These are phyloP conservation scores for Paxillus rubicundulus DNA, from an alignment of 768 basidiomycete species.

Conservation along the genomic window DNA sequence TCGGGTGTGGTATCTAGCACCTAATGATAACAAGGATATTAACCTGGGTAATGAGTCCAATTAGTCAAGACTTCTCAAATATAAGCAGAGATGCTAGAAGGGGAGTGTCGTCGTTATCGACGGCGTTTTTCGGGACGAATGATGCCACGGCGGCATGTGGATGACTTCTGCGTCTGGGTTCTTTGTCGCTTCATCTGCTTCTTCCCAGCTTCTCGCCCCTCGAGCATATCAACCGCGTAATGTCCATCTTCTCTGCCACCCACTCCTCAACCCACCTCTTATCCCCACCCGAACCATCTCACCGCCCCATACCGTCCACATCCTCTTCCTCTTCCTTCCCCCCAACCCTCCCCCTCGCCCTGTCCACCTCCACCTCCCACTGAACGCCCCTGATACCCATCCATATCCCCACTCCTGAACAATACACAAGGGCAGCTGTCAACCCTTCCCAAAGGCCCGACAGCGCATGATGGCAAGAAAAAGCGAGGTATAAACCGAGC, in stretches of 20 bases:
- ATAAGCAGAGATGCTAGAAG: not conserved
- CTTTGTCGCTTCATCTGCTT: not conserved
- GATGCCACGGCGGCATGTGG: no score
- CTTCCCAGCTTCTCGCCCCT: not conserved
- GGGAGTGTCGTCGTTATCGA: not conserved
- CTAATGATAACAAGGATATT: no score
- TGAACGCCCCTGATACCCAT: slow-evolving; percentile 53
- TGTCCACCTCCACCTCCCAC: slow-evolving; percentile 59
- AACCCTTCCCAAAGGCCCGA: slow-evolving; percentile 85
- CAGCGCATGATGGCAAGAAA: slow-evolving; percentile 54
- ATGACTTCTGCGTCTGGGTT: not conserved
- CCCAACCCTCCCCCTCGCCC: slow-evolving; percentile 26
- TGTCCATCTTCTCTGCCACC: slow-evolving; percentile 38
- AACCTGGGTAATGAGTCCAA: not conserved
- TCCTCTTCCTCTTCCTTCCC: slow-evolving; percentile 48
- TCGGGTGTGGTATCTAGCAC: no score
- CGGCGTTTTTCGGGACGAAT: not conserved
- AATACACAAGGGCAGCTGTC: slow-evolving; percentile 63
- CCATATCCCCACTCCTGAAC: slow-evolving; percentile 53
- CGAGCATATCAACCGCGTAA: not conserved
- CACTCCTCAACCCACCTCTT: slow-evolving; percentile 28
- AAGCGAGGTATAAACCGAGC: slow-evolving; percentile 75
- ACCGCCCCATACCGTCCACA: slow-evolving; percentile 5
- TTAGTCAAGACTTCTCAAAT: not conserved
- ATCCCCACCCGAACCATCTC: no score